Evolutionary conservation across 23 red algal genomes (phyloP).

Genomic region (Chondrus crispus): DNA sequence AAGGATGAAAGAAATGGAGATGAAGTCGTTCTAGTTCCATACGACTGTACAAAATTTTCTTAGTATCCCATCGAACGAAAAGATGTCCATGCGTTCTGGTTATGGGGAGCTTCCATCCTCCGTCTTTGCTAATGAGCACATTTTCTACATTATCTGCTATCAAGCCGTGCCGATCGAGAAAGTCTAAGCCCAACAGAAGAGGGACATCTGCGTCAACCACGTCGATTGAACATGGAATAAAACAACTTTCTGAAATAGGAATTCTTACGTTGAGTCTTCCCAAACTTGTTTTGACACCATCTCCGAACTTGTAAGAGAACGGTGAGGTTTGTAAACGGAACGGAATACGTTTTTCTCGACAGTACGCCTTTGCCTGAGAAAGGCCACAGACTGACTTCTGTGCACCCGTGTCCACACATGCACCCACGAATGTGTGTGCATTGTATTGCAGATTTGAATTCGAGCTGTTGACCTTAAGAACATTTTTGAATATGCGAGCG

Average conservation of each 20-base stretch:
- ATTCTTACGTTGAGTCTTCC: neutral
- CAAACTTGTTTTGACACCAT: neutral
- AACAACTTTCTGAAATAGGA: neutral
- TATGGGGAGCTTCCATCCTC: neutral
- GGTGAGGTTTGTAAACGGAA: neutral
- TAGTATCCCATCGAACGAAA: neutral
- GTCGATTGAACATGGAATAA: neutral
- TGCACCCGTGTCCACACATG: neutral
- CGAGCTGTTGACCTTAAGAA: too few relatives aligned
- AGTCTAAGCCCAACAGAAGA: neutral
- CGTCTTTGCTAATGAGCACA: neutral
- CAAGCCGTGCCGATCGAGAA: neutral
- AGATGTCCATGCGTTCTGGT: neutral
- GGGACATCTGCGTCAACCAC: neutral
- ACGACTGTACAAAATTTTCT: neutral
- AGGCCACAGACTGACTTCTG: neutral
- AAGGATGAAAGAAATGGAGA: neutral
- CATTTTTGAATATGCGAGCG: too few relatives aligned
- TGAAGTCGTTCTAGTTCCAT: neutral
- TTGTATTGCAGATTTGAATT: too few relatives aligned
- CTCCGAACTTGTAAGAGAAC: neutral
- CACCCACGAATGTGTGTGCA: neutral
- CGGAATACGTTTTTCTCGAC: neutral
- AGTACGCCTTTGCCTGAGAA: neutral
- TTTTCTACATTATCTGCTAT: neutral